Evolutionary conservation across 1,284 basidiomycete genomes (phyloP), one percentile per base, ranked within the genome.

Genomic region (Ganoderma lucidum): DNA sequence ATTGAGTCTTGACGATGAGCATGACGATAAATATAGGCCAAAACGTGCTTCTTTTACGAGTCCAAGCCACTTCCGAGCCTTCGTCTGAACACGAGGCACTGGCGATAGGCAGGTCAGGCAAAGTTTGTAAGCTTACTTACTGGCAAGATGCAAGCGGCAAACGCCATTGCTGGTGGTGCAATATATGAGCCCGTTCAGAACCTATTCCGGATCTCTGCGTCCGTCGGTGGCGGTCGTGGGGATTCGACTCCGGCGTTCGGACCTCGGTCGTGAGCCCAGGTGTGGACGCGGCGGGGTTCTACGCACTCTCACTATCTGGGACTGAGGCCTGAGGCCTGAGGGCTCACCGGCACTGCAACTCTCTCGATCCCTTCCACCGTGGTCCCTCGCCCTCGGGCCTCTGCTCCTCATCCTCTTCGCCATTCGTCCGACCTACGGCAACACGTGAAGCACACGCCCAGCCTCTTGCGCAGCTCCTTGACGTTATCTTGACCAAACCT

Each of bases 1-100:
- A 51, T 63, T 67, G 60, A 65, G 61, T 23, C 42, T 63, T 67
- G 60, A 65, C 56, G 35, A 67, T 71, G 70, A 67, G 70, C 58
- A 56, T 62, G 41, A 28, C 45, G 48, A 58, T 42, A 55, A 56
- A 64, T 67, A 41, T 56, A 60, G 63, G 15, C 10, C n/a, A 23
- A 28, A 41, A 14, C 28, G 53, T 55, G 53, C 53, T 55, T 48
- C 45, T 48, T 23, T 48, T 48, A 17, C 30, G 32, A 35, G 48
- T 51, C 17, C 48, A 32, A 56, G 53, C 53, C 53, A 32, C 8
- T 15, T 51, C 17, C 48, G 17, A 56, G 53, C 53, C 53, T 56
- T 19, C 30, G 6, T 15, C 30, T 32, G 53, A 8, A 12, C 32
- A 59, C 56, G 56, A 59, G 56, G 32, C 56, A 59, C n/a, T 4